Evolutionary conservation across 2,329 filamentous ascomycete species (phyloP).

Genomic region (Fusarium musae): DNA sequence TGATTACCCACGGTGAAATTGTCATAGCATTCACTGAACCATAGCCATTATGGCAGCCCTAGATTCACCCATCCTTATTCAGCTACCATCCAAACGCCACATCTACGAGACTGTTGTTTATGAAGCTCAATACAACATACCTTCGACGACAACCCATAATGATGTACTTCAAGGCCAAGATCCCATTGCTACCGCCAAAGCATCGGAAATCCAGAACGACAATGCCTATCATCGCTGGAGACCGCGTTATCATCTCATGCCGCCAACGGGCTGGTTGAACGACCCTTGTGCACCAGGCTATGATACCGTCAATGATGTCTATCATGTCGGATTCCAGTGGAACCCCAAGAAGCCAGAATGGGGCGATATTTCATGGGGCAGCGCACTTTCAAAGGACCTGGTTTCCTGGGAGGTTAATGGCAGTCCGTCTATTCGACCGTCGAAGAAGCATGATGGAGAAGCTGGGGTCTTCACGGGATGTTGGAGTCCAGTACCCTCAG

Average conservation of each 20-base stretch:
- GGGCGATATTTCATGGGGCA: background rate
- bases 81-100: background rate
- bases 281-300: background rate
- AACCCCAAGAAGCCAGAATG: background rate
- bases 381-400: background rate
- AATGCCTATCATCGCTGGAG: background rate
- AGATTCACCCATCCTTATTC: background rate
- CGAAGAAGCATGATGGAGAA: background rate
- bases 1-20: background rate
- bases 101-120: background rate
- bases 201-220: background rate
- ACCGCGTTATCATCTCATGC: background rate
- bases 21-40: background rate
- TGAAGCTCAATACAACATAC: fast-evolving
- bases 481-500: background rate
- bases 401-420: background rate
- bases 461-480: background rate
- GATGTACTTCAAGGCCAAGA: background rate
- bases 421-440: background rate
- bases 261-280: background rate
- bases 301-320: background rate
- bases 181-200: background rate
- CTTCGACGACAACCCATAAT: background rate
- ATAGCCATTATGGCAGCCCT: background rate
- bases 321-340: background rate